Evolutionary conservation across 441 rosid genomes (phyloP).

Genomic region (Gossypium schwendimanii): DNA sequence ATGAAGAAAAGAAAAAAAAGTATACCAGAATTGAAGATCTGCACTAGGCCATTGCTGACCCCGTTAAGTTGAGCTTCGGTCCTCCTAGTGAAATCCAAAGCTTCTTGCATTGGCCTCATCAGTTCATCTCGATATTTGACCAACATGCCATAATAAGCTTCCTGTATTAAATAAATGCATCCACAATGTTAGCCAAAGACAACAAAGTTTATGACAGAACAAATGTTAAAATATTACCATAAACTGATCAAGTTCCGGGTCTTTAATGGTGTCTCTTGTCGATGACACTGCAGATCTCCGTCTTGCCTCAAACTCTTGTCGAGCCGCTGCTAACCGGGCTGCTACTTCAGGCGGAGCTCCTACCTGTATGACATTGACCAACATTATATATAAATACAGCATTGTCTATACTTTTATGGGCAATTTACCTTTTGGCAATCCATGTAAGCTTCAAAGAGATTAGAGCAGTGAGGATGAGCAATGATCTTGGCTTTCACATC

Average conservation of each 20-base stretch:
- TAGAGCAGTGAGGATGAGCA: conserved; percentile 85
- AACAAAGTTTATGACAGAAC: not conserved
- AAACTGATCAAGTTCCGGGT: conserved; percentile 94
- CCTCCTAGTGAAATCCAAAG: conserved; percentile 90
- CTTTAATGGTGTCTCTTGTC: conserved; percentile 40
- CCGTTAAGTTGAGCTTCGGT: conserved; percentile 83
- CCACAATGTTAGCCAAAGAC: not conserved
- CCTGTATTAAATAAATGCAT: conserved; percentile 33
- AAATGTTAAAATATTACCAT: conserved; percentile 45
- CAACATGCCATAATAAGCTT: conserved; percentile 86
- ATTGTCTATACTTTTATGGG: not conserved
- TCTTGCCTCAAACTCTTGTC: conserved; percentile 67
- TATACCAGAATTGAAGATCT: conserved; percentile 65
- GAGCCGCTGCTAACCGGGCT: conserved; percentile 53
- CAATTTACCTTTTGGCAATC: conserved; percentile 82
- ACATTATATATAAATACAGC: not conserved
- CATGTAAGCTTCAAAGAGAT: conserved; percentile 77
- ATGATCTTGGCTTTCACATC: conserved; percentile 87
- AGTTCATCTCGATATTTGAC: conserved; percentile 88
- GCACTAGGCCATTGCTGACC: conserved; percentile 60
- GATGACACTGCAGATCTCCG: conserved; percentile 39
- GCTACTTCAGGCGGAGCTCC: conserved; percentile 92
- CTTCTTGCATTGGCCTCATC: conserved; percentile 87
- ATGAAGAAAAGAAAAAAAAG: not conserved
- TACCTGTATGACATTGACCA: conserved; percentile 32